Percentiles rank a stretch among this genome's conserved stretches.
phyloP scores from a whole-genome alignment of 2,329 filamentous ascomycete genomes.

The Clathrospora elynae region DNA sequence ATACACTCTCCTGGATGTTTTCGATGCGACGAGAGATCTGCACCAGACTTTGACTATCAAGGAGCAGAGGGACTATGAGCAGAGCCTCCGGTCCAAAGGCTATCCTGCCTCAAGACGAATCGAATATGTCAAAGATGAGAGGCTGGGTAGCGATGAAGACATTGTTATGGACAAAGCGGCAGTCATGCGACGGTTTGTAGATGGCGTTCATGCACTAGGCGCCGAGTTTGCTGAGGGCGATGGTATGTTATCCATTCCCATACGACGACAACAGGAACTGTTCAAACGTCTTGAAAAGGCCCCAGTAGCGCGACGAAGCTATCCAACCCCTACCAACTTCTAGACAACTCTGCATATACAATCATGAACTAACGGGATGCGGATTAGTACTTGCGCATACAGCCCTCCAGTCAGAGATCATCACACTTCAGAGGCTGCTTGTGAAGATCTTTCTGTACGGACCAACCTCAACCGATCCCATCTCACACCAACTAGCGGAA shows the following conservation, averaged over 20 bases:
- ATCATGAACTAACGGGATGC: background rate
- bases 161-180: slow-evolving; percentile 43
- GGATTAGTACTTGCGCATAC: slow-evolving; percentile 38
- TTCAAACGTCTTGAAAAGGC: background rate
- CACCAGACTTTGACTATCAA: slow-evolving; percentile 39
- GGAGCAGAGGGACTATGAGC: slow-evolving; percentile 42
- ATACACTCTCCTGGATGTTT: slow-evolving; percentile 41
- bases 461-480: slow-evolving; percentile 39
- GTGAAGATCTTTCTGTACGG: slow-evolving; percentile 45
- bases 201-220: slow-evolving; percentile 38
- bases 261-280: background rate
- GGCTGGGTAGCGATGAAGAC: slow-evolving; percentile 31
- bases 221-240: slow-evolving; percentile 40
- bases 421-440: slow-evolving; percentile 40
- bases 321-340: background rate
- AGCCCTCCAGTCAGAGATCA: slow-evolving; percentile 44
- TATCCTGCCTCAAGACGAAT: slow-evolving; percentile 35
- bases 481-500: slow-evolving; percentile 40
- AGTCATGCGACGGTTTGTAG: slow-evolving; percentile 38
- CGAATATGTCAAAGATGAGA: slow-evolving; percentile 36
- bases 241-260: slow-evolving; percentile 26
- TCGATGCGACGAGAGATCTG: slow-evolving; percentile 44
- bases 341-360: background rate
- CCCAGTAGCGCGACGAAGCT: background rate
- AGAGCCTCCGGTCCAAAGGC: slow-evolving; percentile 34